Evolutionary conservation across 2,329 filamentous ascomycete genomes (phyloP).

Genomic region (Fusarium marasasianum): DNA sequence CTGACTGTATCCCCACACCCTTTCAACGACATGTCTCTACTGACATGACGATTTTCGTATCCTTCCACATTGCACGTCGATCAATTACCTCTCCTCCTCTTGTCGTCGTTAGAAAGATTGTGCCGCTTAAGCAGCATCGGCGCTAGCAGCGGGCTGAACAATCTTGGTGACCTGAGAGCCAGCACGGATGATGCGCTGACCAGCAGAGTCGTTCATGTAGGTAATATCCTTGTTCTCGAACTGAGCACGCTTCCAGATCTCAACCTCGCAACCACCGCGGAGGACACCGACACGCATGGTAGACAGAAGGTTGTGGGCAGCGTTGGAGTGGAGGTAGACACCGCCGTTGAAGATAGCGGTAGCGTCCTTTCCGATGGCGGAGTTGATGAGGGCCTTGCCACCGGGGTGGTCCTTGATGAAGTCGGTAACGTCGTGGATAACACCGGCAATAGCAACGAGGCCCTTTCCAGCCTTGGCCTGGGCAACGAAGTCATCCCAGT

Average conservation of each 20-base stretch:
- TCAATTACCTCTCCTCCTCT: constrained; percentile 32
- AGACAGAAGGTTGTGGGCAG: constrained; percentile 86
- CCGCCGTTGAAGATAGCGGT: constrained; percentile 93
- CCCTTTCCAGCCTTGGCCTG: constrained; percentile 80
- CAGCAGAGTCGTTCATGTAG: constrained; percentile 81
- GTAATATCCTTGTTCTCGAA: constrained; percentile 85
- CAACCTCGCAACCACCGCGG: constrained; percentile 86
- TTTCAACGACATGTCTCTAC: constrained; percentile 26
- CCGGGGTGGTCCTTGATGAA: constrained; percentile 93
- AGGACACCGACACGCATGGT: constrained; percentile 91
- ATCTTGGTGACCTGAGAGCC: constrained; percentile 88
- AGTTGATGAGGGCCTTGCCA: constrained; percentile 85
- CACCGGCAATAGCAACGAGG: constrained; percentile 81
- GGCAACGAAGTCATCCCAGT: constrained; percentile 86
- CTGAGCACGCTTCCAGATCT: constrained; percentile 91
- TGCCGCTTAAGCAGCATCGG: constrained; percentile 76
- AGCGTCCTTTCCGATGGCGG: constrained; percentile 85
- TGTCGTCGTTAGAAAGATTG: constrained; percentile 20
- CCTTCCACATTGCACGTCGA: constrained; percentile 19
- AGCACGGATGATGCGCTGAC: constrained; percentile 85
- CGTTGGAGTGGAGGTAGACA: constrained; percentile 90
- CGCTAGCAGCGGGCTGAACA: constrained; percentile 79
- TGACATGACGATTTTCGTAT: constrained; percentile 14
- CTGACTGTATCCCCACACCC: constrained; percentile 23
- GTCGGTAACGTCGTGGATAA: constrained; percentile 84